These are phyloP conservation scores for Cryphonectria nitschkei DNA, from an alignment of 2,329 filamentous ascomycete genomes.

Conservation along the genomic window DNA sequence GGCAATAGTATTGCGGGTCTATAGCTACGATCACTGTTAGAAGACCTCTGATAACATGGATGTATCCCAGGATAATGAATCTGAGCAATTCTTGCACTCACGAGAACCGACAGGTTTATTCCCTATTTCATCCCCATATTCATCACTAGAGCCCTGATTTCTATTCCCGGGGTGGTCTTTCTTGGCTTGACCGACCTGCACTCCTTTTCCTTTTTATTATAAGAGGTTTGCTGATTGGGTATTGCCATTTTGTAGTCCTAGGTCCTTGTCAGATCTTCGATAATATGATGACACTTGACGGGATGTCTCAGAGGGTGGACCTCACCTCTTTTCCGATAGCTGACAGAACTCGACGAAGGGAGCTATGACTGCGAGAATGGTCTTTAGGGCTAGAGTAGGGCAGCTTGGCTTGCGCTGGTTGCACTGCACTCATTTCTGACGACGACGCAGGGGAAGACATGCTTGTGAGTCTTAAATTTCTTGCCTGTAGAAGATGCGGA, in stretches of 20 bases:
- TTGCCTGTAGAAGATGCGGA: background rate
- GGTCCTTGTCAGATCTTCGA: background rate
- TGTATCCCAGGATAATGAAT: background rate
- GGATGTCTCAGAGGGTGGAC: background rate
- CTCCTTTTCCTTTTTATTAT: background rate
- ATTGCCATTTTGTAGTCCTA: constrained; percentile 4
- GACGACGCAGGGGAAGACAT: background rate
- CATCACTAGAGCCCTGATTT: background rate
- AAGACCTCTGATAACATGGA: background rate
- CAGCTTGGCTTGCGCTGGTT: too few species aligned
- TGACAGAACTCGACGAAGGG: constrained; percentile 5
- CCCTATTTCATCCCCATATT: constrained; percentile 11
- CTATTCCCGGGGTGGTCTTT: background rate
- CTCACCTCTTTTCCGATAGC: background rate
- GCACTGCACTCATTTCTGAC: background rate
- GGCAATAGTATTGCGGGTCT: background rate
- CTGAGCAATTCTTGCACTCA: background rate
- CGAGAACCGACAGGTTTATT: background rate
- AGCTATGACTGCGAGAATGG: background rate
- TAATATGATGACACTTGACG: background rate
- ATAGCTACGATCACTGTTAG: background rate
- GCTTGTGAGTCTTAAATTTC: background rate
- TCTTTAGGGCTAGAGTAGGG: too few species aligned
- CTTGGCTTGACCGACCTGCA: background rate
- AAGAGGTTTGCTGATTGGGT: background rate